Evolutionary conservation across 164 flowering plant genomes (phyloP).

Genomic region (Liriodendron chinense): DNA sequence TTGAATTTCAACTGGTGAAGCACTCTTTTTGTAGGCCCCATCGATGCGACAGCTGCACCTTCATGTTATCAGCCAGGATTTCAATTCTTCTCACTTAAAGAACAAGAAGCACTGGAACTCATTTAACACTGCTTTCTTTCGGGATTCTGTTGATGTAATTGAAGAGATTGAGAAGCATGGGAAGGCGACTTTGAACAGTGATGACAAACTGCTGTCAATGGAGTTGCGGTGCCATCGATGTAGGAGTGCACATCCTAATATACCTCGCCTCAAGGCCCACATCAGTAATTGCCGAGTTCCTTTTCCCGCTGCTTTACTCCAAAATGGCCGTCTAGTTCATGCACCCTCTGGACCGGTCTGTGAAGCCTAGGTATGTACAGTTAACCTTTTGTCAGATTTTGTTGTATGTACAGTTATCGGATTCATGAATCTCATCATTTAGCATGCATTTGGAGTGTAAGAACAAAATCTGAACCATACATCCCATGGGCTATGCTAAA

Average conservation of each 20-base stretch:
- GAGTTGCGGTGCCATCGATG: constrained; percentile 90
- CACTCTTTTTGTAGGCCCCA: constrained; percentile 54
- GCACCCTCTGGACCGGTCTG: background rate
- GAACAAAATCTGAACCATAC: background rate
- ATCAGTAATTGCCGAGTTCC: constrained; percentile 53
- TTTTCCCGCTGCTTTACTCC: constrained; percentile 49
- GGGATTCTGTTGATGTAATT: constrained; percentile 74
- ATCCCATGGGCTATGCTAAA: background rate
- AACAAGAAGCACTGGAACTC: constrained; percentile 98
- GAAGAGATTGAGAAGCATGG: constrained; percentile 56
- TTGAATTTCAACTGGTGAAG: background rate
- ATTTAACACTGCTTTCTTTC: constrained; percentile 74
- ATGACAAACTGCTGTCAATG: constrained; percentile 50
- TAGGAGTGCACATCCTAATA: constrained; percentile 86
- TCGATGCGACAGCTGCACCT: constrained; percentile 95
- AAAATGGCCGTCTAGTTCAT: constrained; percentile 46
- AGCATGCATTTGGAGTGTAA: background rate
- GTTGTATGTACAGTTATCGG: background rate
- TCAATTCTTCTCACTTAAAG: constrained; percentile 67
- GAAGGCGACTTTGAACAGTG: constrained; percentile 38
- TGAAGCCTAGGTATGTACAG: constrained; percentile 15
- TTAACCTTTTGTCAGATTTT: background rate
- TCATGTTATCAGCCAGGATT: constrained; percentile 95
- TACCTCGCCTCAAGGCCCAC: constrained; percentile 81
- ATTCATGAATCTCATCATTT: background rate